Percentiles rank a stretch among this genome's conserved stretches.
These are phyloP conservation scores for Trifolium dubium DNA, from an alignment of 306 rosid genomes.

Conservation along the genomic window DNA sequence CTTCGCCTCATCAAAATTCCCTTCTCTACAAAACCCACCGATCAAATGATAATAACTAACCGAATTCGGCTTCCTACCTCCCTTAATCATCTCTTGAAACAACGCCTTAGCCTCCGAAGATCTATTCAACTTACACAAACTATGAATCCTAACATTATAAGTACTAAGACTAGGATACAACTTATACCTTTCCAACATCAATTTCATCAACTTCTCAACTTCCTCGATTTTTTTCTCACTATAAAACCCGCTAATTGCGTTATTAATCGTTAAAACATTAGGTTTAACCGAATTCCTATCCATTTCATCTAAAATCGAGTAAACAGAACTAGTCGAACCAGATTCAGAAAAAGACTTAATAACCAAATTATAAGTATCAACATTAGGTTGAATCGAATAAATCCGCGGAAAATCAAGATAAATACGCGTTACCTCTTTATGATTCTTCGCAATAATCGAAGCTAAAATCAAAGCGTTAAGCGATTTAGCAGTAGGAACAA, in stretches of 20 bases:
- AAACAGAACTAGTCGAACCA: conserved; percentile 62
- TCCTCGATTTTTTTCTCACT: conserved; percentile 71
- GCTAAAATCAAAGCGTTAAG: conserved; percentile 75
- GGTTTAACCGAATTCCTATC: conserved; percentile 64
- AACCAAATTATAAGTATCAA: conserved; percentile 68
- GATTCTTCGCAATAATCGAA: conserved; percentile 59
- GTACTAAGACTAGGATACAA: conserved; percentile 47
- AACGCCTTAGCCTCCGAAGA: conserved; percentile 72
- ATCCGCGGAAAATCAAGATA: conserved; percentile 66
- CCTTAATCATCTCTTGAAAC: conserved; percentile 61
- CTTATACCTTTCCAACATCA: conserved; percentile 65
- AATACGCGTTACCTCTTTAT: conserved; percentile 61
- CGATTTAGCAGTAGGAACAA: conserved; percentile 57
- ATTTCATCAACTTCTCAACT: conserved; percentile 60
- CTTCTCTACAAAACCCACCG: conserved; percentile 72
- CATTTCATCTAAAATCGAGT: conserved; percentile 75
- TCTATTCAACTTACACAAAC: conserved; percentile 77
- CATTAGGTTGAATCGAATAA: conserved; percentile 58
- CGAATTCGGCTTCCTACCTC: conserved; percentile 65
- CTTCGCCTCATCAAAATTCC: conserved; percentile 70
- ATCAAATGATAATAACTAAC: conserved; percentile 66
- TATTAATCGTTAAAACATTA: conserved; percentile 50
- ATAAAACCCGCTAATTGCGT: conserved; percentile 59
- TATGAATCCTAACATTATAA: conserved; percentile 71
- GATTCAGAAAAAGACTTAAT: conserved; percentile 68